phyloP scores from a whole-genome alignment of 805 yeast species.

The Tetrapisispora pingtungensis region DNA sequence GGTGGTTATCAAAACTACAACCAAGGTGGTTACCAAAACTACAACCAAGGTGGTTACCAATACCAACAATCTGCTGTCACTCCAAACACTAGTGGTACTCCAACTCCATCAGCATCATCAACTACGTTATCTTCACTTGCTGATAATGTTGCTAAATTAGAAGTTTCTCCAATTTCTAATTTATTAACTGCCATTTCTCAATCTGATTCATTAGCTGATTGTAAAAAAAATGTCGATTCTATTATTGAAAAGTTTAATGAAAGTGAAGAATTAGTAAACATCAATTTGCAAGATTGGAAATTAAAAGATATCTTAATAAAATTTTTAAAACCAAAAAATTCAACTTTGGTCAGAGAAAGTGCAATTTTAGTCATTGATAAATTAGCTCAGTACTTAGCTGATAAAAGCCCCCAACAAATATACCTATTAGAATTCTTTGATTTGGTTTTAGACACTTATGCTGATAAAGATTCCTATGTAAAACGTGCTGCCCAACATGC shows the following conservation, averaged over 20 bases:
- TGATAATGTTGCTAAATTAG: conserved; percentile 58
- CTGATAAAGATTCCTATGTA: conserved; percentile 83
- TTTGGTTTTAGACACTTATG: conserved; percentile 56
- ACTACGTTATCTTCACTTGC: conserved; percentile 65
- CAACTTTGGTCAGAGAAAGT: conserved; percentile 68
- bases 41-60: conserved; percentile 5
- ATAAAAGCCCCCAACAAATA: conserved; percentile 65
- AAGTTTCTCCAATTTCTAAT: conserved; percentile 56
- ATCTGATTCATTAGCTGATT: conserved; percentile 28
- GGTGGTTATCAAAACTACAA: conserved; percentile 6
- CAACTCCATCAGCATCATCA: conserved; percentile 46
- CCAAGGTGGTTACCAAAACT: conserved; percentile 5
- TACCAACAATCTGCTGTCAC: conserved; percentile 30
- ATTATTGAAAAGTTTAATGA: conserved; percentile 40
- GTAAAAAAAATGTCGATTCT: conserved; percentile 26
- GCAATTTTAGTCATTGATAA: conserved; percentile 51
- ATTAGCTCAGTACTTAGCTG: conserved; percentile 53
- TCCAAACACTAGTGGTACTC: conserved; percentile 28
- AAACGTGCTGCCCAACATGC: conserved; percentile 80
- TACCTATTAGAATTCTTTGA: conserved; percentile 55
- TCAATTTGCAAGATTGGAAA: conserved; percentile 51
- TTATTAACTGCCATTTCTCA: conserved; percentile 32
- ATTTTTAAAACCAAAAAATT: conserved; percentile 62
- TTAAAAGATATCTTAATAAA: conserved; percentile 53
- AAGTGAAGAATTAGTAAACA: conserved; percentile 27